These are phyloP conservation scores for Guyanaporus albipodus DNA, from an alignment of 768 basidiomycete genomes.

Conservation along the genomic window DNA sequence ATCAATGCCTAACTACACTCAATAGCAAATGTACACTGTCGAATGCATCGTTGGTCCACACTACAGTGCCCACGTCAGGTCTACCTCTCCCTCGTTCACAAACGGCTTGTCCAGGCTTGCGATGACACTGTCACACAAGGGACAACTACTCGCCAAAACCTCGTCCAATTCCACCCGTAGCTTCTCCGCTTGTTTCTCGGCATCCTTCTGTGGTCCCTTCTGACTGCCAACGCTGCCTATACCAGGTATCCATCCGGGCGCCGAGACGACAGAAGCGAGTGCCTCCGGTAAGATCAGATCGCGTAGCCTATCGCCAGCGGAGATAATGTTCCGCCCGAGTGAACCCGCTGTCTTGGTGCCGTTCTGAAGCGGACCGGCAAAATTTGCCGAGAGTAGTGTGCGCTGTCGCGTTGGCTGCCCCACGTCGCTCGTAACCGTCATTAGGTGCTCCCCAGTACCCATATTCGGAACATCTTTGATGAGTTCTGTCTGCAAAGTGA, in stretches of 20 bases:
- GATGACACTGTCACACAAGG: constrained; percentile 88
- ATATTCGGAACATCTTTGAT: constrained; percentile 48
- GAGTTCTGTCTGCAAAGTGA: constrained; percentile 81
- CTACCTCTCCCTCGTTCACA: constrained; percentile 70
- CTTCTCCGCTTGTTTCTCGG: constrained; percentile 62
- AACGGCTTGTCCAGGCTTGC: constrained; percentile 86
- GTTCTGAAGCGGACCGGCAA: constrained; percentile 56
- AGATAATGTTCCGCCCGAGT: constrained; percentile 75
- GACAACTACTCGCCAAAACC: constrained; percentile 83
- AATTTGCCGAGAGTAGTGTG: constrained; percentile 72
- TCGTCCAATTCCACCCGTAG: constrained; percentile 85
- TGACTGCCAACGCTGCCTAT: constrained; percentile 49
- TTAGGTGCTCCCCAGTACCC: constrained; percentile 31
- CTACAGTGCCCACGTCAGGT: constrained; percentile 73
- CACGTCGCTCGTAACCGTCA: constrained; percentile 32
- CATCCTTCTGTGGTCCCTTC: constrained; percentile 43
- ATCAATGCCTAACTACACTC: no score
- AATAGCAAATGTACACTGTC: no score
- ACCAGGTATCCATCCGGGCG: constrained; percentile 74
- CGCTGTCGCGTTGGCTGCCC: constrained; percentile 54
- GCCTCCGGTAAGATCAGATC: constrained; percentile 95
- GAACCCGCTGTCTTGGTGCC: constrained; percentile 62
- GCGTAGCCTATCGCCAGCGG: constrained; percentile 83
- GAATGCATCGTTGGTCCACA: not conserved
- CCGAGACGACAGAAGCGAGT: constrained; percentile 76